Evolutionary conservation across 1,284 basidiomycete species (phyloP).

Genomic region (Neolentinus lepideus): DNA sequence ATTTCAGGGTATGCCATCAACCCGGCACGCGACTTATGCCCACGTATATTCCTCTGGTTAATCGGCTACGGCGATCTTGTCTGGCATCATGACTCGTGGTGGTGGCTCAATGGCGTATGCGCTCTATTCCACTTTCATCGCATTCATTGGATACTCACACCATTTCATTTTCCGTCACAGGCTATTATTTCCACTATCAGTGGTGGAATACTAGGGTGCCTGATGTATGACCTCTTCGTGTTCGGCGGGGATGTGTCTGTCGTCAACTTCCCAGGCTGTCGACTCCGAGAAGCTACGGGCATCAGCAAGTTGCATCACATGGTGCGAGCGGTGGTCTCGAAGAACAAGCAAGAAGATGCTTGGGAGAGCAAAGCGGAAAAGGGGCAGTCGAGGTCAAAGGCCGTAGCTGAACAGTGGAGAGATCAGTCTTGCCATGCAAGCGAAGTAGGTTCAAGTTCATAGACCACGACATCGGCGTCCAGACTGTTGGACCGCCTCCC

Average conservation of each 20-base stretch:
- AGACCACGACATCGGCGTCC: too few species aligned
- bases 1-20: not conserved
- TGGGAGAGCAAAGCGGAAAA: not conserved
- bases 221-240: not conserved
- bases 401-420: too few species aligned
- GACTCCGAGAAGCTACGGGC: not conserved
- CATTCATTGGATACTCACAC: not conserved
- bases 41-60: not conserved
- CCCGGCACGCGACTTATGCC: not conserved
- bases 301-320: not conserved
- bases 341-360: not conserved
- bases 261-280: not conserved
- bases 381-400: not conserved
- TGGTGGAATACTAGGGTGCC: not conserved
- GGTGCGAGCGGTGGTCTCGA: not conserved
- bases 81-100: not conserved
- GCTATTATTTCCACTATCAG: not conserved
- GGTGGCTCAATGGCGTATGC: not conserved
- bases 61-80: not conserved
- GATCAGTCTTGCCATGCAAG: too few species aligned
- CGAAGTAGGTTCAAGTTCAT: too few species aligned
- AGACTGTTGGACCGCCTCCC: too few species aligned
- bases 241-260: not conserved
- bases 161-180: not conserved
- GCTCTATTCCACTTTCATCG: not conserved